Evolutionary conservation across 805 yeast species (phyloP), one percentile per base, ranked within the genome.

Genomic region (Ogataea polymorpha): DNA sequence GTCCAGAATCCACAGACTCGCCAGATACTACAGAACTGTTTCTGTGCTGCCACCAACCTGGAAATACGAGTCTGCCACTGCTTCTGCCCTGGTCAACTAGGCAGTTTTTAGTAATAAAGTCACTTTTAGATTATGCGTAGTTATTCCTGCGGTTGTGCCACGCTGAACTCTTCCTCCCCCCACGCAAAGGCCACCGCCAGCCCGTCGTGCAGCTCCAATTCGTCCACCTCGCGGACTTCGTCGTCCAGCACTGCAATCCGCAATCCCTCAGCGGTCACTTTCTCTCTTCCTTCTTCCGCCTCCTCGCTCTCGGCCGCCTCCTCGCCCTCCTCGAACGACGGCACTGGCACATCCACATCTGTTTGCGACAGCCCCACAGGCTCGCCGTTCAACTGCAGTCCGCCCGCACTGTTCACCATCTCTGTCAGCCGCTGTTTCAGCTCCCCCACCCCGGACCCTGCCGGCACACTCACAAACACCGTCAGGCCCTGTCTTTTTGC

Each of bases 1-100:
- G 81, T 91, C 98, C 58, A 90, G 99, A 89, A 93, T 93, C 80
- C 99, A 93, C 96, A 91, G 99, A 85, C 86, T 93, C 72, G 96
- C 99, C 63, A 87, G 99, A 81, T 93, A 93, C 95, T 93, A 93
- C 96, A 91, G 96, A 88, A 87, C 96, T 66, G 96, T 88, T 66
- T 80, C 96, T 68, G 98, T 93, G 66, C 84, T 93, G 70, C 99
- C 99, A 66, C 98, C 99, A 72, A 90, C 86, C 93, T 93, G 99
- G 99, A 93, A 93, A 81, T 93, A 86, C 95, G 99, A 93, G 82
- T 91, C 99, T 62, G 96, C 99, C 71, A 93, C 99, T 70, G 99
- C 99, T 70, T 93, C 99, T 67, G 95, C 99, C 75, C 83, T 93
- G 76, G 99, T 93, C 69, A 91, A 91, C 86, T 93, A 89, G 76